Conservation (phyloP, 2,329 filamentous ascomycete genomes). For the Metarhizium brunneum region DNA sequence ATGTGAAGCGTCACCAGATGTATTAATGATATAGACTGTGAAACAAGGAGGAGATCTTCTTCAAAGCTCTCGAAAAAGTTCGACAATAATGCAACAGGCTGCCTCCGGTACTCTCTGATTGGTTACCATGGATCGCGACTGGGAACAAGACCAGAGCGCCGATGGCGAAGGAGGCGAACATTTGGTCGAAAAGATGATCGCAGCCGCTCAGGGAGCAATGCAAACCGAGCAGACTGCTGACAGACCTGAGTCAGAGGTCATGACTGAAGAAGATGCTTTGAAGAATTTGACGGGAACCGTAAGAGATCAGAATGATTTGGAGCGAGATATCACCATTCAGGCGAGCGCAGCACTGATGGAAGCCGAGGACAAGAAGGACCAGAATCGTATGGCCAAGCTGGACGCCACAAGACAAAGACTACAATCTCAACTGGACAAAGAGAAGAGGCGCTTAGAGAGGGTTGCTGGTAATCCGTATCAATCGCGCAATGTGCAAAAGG, state of each 20-base stretch:
- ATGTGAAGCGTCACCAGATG: too few species aligned
- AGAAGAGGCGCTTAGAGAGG: conserved; percentile 36
- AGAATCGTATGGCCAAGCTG: conserved; percentile 52
- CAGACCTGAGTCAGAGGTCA: conserved; percentile 14
- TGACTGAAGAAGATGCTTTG: conserved; percentile 53
- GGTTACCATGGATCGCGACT: conserved; percentile 17
- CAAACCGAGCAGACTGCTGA: not conserved
- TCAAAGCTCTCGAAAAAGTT: not conserved
- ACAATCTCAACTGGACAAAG: conserved; percentile 52
- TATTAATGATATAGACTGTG: too few species aligned
- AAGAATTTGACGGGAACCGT: conserved; percentile 58
- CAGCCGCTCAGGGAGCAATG: conserved; percentile 18
- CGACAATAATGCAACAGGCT: conserved; percentile 7
- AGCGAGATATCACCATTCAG: conserved; percentile 68
- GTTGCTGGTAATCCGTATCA: conserved; percentile 36
- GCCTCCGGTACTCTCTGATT: not conserved
- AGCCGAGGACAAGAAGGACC: conserved; percentile 53
- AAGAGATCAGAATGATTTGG: conserved; percentile 81
- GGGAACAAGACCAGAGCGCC: conserved; percentile 11
- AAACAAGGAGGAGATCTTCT: too few species aligned
- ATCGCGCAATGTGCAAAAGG: conserved; percentile 49
- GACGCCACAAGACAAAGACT: conserved; percentile 48
- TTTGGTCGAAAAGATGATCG: conserved; percentile 20
- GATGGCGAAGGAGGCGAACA: conserved; percentile 15
- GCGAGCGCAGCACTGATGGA: conserved; percentile 51